phyloP scores from a whole-genome alignment of 1,284 basidiomycete species.

The Pseudozyma sp. region DNA sequence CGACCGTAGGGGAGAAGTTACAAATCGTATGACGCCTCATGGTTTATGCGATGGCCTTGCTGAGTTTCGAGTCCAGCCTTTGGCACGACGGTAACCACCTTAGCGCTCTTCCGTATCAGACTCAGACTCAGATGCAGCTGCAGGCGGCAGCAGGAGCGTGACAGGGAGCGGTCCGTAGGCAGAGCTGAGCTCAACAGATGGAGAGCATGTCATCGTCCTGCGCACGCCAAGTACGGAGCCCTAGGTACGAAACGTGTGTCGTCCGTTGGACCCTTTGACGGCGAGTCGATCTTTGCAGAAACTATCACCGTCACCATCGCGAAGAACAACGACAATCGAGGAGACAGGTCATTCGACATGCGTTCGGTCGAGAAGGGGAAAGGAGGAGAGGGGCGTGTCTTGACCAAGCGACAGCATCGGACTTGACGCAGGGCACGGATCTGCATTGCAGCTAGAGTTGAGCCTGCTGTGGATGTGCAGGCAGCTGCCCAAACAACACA shows the following conservation, averaged over 20 bases:
- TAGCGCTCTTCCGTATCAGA: too few species aligned
- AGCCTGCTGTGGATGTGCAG: constrained; percentile 8
- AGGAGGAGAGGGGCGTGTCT: not conserved
- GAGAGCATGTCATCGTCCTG: too few species aligned
- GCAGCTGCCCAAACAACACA: too few species aligned
- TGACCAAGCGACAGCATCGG: constrained; percentile 10
- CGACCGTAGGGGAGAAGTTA: constrained; percentile 24
- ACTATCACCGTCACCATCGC: not conserved
- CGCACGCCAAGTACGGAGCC: too few species aligned
- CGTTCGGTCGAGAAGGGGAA: not conserved
- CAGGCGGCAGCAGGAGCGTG: not conserved
- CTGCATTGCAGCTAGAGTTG: constrained; percentile 42
- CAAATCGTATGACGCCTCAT: constrained; percentile 12
- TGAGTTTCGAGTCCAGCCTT: constrained; percentile 8
- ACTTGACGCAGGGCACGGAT: constrained; percentile 16
- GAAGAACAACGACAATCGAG: not conserved
- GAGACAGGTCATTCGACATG: not conserved
- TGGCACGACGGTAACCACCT: not conserved
- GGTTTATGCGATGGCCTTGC: constrained; percentile 2
- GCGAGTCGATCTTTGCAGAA: too few species aligned
- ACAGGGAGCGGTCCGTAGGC: too few species aligned
- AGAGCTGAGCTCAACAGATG: too few species aligned
- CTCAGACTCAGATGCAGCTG: not conserved
- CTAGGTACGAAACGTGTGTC: too few species aligned
- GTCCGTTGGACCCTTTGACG: too few species aligned